A percentile compares a stretch with the other conserved stretches of the same genome.
phyloP scores from a whole-genome alignment of 1,284 basidiomycete species.

The Anthracocystis panici-leucophaei region DNA sequence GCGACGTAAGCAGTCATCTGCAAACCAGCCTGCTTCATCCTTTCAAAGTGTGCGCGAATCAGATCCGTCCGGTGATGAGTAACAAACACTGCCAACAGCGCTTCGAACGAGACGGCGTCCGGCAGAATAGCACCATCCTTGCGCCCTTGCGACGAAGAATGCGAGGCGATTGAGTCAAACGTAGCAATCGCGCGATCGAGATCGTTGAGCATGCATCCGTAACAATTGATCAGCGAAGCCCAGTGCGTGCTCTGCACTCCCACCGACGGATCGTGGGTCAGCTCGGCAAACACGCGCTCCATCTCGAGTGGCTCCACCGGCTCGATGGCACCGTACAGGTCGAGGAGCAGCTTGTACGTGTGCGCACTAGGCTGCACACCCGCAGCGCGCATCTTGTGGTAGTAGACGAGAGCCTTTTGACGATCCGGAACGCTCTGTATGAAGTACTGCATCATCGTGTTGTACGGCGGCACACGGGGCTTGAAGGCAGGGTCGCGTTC shows the following conservation, averaged over 20 bases:
- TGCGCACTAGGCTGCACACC: slow-evolving; percentile 73
- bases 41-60: slow-evolving; percentile 78
- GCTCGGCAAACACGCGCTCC: slow-evolving; percentile 78
- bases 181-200: slow-evolving; percentile 80
- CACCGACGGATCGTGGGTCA: slow-evolving; percentile 74
- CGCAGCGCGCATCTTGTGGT: slow-evolving; percentile 77
- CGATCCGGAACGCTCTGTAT: slow-evolving; percentile 89
- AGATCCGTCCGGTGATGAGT: slow-evolving; percentile 84
- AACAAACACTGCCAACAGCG: slow-evolving; percentile 87
- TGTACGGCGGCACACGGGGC: slow-evolving; percentile 91
- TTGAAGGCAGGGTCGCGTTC: slow-evolving; percentile 79
- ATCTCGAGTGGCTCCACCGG: slow-evolving; percentile 80
- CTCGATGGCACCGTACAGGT: slow-evolving; percentile 87
- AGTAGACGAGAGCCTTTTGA: slow-evolving; percentile 75
- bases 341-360: slow-evolving; percentile 79
- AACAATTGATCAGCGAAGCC: slow-evolving; percentile 90
- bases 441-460: slow-evolving; percentile 99
- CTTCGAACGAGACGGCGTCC: slow-evolving; percentile 91
- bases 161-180: slow-evolving; percentile 81
- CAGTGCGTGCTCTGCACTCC: slow-evolving; percentile 86
- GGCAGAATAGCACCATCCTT: slow-evolving; percentile 70
- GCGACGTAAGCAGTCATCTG: slow-evolving; percentile 96
- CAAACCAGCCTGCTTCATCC: slow-evolving; percentile 77
- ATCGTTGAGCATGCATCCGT: slow-evolving; percentile 84
- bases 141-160: slow-evolving; percentile 69